Percentiles rank a stretch among this genome's conserved stretches.
Evolutionary conservation across 371 early-diverging fungal genomes (phyloP).

Genomic region (Phascolomyces articulosus): DNA sequence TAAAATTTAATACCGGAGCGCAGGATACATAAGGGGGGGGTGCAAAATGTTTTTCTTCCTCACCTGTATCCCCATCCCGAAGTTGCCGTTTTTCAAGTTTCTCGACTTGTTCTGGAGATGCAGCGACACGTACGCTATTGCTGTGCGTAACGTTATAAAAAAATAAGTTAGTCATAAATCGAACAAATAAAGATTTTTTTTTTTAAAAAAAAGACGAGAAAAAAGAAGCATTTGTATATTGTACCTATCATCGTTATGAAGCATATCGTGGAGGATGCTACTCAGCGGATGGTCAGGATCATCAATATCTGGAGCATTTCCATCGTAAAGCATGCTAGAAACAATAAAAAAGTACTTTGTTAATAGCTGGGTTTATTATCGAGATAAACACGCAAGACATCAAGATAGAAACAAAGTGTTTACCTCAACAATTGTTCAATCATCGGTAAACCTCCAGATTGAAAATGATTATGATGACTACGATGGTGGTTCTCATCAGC

Average conservation of each 20-base stretch:
- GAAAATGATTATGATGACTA: background rate
- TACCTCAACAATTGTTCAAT: background rate
- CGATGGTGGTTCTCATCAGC: background rate
- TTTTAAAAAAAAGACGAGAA: too few relatives aligned
- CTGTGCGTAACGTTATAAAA: too few relatives aligned
- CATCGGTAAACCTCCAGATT: background rate
- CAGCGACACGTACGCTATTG: slow-evolving; percentile 1
- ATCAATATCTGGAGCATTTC: background rate
- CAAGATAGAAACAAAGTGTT: background rate
- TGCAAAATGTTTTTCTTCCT: too few relatives aligned
- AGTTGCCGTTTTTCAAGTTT: slow-evolving; percentile 1
- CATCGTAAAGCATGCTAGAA: background rate
- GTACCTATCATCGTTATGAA: background rate
- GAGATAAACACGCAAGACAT: background rate
- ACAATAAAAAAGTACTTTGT: too few relatives aligned
- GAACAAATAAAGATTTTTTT: too few relatives aligned
- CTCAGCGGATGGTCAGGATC: background rate
- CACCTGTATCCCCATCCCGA: background rate
- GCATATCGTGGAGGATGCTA: background rate
- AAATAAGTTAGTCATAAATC: too few relatives aligned
- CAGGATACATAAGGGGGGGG: too few relatives aligned
- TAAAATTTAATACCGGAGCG: too few relatives aligned
- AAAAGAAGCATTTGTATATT: too few relatives aligned
- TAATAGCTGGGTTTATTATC: background rate
- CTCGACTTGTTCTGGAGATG: background rate